These are phyloP conservation scores for Malus asiatica DNA, from an alignment of 306 rosid genomes.

Conservation along the genomic window DNA sequence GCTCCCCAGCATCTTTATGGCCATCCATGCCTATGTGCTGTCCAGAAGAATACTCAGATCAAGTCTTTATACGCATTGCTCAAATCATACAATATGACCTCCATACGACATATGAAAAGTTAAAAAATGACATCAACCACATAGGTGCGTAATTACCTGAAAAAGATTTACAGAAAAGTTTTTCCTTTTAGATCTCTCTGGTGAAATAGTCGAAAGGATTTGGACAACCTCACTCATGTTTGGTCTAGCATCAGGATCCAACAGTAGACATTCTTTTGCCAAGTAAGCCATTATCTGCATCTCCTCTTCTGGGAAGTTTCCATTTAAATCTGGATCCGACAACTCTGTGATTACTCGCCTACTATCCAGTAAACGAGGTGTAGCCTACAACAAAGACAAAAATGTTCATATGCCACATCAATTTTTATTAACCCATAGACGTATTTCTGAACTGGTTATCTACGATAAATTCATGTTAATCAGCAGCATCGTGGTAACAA, in stretches of 20 bases:
- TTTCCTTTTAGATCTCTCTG: slow-evolving; percentile 68
- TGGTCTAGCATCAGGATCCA: slow-evolving; percentile 90
- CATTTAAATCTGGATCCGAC: slow-evolving; percentile 60
- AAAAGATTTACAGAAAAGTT: slow-evolving; percentile 46
- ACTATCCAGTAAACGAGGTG: slow-evolving; percentile 63
- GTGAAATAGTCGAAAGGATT: slow-evolving; percentile 68
- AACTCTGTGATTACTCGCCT: slow-evolving; percentile 56
- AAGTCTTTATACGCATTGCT: slow-evolving; percentile 14
- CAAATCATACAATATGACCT: slow-evolving; percentile 18
- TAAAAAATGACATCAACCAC: not conserved
- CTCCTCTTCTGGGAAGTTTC: slow-evolving; percentile 75
- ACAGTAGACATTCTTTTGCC: slow-evolving; percentile 85
- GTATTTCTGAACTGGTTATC: not conserved
- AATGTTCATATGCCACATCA: slow-evolving; percentile 6
- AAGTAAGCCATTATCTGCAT: slow-evolving; percentile 86
- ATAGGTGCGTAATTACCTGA: slow-evolving; percentile 39
- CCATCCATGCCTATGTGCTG: slow-evolving; percentile 24
- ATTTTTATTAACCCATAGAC: not conserved
- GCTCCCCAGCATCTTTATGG: slow-evolving; percentile 35
- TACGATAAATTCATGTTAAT: not conserved
- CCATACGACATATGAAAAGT: slow-evolving; percentile 13
- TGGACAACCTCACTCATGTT: slow-evolving; percentile 96
- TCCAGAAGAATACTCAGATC: slow-evolving; percentile 18
- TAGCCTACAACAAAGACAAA: slow-evolving; percentile 51
- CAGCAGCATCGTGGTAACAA: not conserved